Percentiles rank a stretch among this genome's conserved stretches.
Conservation (phyloP, 2,329 filamentous ascomycete genomes). For the Chaetomiaceae sp. region DNA sequence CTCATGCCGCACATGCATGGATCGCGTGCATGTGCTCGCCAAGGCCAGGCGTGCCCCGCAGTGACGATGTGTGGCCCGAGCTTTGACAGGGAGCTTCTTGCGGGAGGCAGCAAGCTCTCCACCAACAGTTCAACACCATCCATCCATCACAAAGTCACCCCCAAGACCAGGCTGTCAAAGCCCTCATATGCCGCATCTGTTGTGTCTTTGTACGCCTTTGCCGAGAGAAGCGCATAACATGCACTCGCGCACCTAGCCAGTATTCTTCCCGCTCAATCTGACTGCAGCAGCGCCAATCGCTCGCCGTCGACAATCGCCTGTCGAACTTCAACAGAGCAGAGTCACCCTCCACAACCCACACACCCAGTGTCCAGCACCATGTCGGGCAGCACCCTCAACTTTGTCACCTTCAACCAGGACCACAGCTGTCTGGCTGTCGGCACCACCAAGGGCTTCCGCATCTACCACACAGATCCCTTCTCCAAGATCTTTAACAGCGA, state of each 20-base stretch:
- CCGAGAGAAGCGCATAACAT: neutral
- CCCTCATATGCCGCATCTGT: neutral
- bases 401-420: slow-evolving; percentile 99
- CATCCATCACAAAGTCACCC: neutral
- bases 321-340: no score
- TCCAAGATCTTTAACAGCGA: slow-evolving; percentile 91
- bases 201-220: no score
- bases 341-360: no score
- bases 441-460: slow-evolving; percentile 89
- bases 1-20: neutral
- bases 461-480: slow-evolving; percentile 96
- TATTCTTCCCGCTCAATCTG: neutral
- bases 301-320: no score
- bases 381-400: slow-evolving; percentile 68
- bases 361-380: slow-evolving; percentile 16
- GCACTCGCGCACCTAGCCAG: neutral
- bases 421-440: slow-evolving; percentile 95
- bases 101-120: neutral
- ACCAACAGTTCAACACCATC: neutral
- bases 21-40: neutral
- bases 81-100: slow-evolving; percentile 10
- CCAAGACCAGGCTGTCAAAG: neutral
- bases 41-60: slow-evolving; percentile 10
- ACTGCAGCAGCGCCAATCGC: neutral
- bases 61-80: slow-evolving; percentile 23